Conservation (phyloP, 2,329 filamentous ascomycete species). For the Ophidiomyces ophidiicola region DNA sequence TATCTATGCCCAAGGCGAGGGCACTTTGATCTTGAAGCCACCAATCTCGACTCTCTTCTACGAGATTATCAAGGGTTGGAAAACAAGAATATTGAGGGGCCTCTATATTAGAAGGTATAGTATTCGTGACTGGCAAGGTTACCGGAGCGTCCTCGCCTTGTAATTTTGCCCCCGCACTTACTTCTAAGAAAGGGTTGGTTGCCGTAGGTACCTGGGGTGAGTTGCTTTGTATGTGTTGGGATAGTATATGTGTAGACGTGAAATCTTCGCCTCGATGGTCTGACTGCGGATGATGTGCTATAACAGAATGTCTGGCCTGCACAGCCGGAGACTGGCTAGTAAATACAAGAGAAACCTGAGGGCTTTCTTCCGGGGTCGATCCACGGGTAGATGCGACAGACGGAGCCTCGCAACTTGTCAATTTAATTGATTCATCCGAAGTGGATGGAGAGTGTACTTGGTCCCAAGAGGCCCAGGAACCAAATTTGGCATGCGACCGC, state of each 20-base stretch:
- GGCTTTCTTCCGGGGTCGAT: conserved; percentile 6
- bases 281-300: too few relatives aligned
- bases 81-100: conserved; percentile 27
- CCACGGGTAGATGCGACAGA: conserved; percentile 6
- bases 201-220: too few relatives aligned
- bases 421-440: conserved; percentile 9
- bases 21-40: conserved; percentile 52
- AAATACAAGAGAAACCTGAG: background rate
- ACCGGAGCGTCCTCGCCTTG: conserved; percentile 2
- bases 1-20: conserved; percentile 49
- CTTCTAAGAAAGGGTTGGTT: too few relatives aligned
- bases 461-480: conserved; percentile 48
- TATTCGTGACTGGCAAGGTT: background rate
- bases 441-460: conserved; percentile 47
- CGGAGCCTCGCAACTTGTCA: conserved; percentile 1
- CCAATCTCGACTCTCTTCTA: conserved; percentile 54
- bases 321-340: background rate
- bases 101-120: background rate
- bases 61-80: conserved; percentile 47
- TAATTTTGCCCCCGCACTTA: background rate
- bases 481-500: conserved; percentile 68
- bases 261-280: too few relatives aligned
- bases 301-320: too few relatives aligned
- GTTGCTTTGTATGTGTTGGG: too few relatives aligned
- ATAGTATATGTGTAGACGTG: too few relatives aligned